Evolutionary conservation across 495 filamentous ascomycete species (phyloP).

Genomic region (Xylaria venustula): DNA sequence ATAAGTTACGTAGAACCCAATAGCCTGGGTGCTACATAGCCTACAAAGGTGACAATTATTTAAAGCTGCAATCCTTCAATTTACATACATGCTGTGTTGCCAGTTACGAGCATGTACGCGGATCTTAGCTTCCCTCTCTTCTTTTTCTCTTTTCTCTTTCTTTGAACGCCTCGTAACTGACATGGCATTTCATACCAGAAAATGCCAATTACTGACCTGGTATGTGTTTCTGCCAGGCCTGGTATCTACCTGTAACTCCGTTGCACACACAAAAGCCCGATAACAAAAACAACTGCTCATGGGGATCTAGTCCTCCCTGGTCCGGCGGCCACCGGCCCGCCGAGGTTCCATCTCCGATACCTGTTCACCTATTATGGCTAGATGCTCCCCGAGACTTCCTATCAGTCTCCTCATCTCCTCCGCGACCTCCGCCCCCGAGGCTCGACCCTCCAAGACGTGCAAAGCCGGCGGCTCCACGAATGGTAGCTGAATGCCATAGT

Average conservation of each 20-base stretch:
- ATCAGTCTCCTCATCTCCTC: constrained; percentile 55
- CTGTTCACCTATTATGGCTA: constrained; percentile 30
- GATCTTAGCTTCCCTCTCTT: no score
- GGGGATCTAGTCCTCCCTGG: constrained; percentile 1
- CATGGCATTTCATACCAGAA: not conserved
- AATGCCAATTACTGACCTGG: constrained; percentile 3
- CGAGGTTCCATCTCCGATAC: constrained; percentile 28
- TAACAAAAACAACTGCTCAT: not conserved
- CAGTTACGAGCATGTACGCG: no score
- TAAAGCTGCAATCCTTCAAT: no score
- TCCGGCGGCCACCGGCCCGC: constrained; percentile 5
- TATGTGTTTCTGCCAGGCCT: not conserved
- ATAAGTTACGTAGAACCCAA: no score
- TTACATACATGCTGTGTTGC: no score
- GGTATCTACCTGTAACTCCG: constrained; percentile 16
- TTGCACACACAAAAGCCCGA: not conserved
- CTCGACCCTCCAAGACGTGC: constrained; percentile 52
- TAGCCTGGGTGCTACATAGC: no score
- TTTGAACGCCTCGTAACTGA: no score
- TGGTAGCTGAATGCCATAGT: constrained; percentile 26
- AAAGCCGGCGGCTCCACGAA: constrained; percentile 43
- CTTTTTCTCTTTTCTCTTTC: no score
- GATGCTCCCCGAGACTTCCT: constrained; percentile 46
- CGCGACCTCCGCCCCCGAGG: constrained; percentile 47
- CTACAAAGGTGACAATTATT: no score